phyloP scores from a whole-genome alignment of 345 rosid species.

The Eucalyptus regnans region DNA sequence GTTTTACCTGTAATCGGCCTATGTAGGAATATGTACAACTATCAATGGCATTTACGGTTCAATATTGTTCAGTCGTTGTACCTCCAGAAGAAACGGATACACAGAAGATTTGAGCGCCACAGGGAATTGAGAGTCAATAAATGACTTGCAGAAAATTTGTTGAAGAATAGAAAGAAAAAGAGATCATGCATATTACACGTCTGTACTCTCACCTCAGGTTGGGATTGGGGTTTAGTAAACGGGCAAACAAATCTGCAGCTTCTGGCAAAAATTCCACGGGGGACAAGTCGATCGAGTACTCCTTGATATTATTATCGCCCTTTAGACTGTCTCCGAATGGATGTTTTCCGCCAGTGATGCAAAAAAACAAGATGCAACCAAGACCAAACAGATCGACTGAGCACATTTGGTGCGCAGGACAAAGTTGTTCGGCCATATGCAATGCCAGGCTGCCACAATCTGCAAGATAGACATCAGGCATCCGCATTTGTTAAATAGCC shows the following conservation, averaged over 20 bases:
- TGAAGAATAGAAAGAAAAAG: background rate
- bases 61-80: background rate
- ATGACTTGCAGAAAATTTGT: background rate
- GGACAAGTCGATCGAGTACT: conserved; percentile 47
- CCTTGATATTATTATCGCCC: conserved; percentile 69
- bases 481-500: background rate
- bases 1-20: background rate
- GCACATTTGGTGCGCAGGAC: conserved; percentile 76
- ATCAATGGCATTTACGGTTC: background rate
- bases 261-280: conserved; percentile 58
- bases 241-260: conserved; percentile 61
- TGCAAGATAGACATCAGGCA: conserved; percentile 7
- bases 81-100: background rate
- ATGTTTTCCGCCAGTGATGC: conserved; percentile 72
- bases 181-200: background rate
- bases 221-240: conserved; percentile 52
- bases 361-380: conserved; percentile 83
- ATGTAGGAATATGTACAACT: background rate
- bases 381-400: conserved; percentile 80
- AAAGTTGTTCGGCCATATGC: conserved; percentile 94
- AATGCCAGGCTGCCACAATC: conserved; percentile 96
- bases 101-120: background rate
- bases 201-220: conserved; percentile 41
- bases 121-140: background rate
- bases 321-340: conserved; percentile 78